Evolutionary conservation across 805 yeast species (phyloP), one percentile per base, ranked within the genome.

Genomic region (Saturnispora kantuleensis): DNA sequence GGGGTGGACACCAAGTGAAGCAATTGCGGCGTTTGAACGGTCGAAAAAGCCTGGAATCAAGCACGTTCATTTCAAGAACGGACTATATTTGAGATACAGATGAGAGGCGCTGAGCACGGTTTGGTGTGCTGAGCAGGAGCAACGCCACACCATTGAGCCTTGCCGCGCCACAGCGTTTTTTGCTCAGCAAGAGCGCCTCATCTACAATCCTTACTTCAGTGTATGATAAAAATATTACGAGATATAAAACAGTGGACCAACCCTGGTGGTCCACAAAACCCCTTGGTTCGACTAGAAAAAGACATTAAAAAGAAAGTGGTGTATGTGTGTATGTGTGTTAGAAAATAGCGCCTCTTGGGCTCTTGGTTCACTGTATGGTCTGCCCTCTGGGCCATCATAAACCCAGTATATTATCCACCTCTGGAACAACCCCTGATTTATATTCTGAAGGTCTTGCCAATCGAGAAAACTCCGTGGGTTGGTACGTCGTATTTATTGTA

Each of bases 51-150:
- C 89, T 0, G 90, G 90, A 1, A 79, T 84, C 45, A 79, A 79
- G 55, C 93, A 83, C 57, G 82, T 78, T 10, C 90, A 83, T 59
- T 83, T 83, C 56, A 70, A 81, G 12, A 87, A 82, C 59, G 86
- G 81, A 28, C 65, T 84, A 36, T 77, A 81, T 56, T 74, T 83
- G 26, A 61, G 86, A 40, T 81, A 83, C 54, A 77, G 75, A 16
- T 18, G 26, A 36, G 12, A 8, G 6, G 9, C 12, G 16, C 26
- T 4, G 26, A 21, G 26, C 26, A 6, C 26, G 2, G 5, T 17
- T 17, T 17, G 18, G 18, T 5, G 18, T 17, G 18, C 18, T 17
- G 18, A 17, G 18, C 18, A 17, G n/a, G n/a, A n/a, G n/a, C n/a
- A n/a, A n/a, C n/a, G n/a, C n/a, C n/a, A 17, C 18, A 5, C 18